Conservation (phyloP, 495 filamentous ascomycete species). For the Letharia lupina region DNA sequence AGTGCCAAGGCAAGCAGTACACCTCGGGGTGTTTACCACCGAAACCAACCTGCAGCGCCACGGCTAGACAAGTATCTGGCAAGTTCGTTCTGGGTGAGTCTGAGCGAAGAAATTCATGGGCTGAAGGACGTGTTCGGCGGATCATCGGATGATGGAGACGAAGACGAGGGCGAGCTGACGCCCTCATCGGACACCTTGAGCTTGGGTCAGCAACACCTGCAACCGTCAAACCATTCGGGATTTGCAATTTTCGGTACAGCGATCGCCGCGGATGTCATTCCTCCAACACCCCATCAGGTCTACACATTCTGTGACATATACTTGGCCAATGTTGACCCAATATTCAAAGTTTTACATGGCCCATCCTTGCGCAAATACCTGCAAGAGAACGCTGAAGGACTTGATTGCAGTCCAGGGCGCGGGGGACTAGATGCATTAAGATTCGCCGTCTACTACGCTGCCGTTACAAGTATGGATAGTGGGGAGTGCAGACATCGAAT, state of each 20-base stretch:
- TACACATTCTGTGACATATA: constrained; percentile 28
- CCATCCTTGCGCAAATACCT: constrained; percentile 32
- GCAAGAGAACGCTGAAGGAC: constrained; percentile 29
- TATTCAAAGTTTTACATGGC: constrained; percentile 36
- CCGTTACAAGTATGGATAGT: constrained; percentile 38
- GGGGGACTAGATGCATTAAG: constrained; percentile 37
- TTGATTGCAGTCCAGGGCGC: constrained; percentile 30
- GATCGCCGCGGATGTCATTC: not conserved
- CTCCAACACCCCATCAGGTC: constrained; percentile 22
- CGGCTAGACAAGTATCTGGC: constrained; percentile 3
- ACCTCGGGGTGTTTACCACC: not conserved
- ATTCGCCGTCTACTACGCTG: constrained; percentile 46
- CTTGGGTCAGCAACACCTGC: not conserved
- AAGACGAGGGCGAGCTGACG: not conserved
- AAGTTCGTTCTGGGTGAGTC: constrained; percentile 4
- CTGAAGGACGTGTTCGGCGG: not conserved
- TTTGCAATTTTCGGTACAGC: not conserved
- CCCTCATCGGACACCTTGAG: not conserved
- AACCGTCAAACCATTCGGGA: not conserved
- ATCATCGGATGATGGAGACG: constrained; percentile 11
- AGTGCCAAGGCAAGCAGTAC: not conserved
- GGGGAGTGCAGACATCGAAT: constrained; percentile 37
- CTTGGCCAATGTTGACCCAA: constrained; percentile 33
- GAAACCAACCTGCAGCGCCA: not conserved
- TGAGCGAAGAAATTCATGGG: constrained; percentile 12